Evolutionary conservation across 129 eudicot genomes (phyloP), one percentile per base, ranked within the genome.

Genomic region (Scalesia atractyloides): DNA sequence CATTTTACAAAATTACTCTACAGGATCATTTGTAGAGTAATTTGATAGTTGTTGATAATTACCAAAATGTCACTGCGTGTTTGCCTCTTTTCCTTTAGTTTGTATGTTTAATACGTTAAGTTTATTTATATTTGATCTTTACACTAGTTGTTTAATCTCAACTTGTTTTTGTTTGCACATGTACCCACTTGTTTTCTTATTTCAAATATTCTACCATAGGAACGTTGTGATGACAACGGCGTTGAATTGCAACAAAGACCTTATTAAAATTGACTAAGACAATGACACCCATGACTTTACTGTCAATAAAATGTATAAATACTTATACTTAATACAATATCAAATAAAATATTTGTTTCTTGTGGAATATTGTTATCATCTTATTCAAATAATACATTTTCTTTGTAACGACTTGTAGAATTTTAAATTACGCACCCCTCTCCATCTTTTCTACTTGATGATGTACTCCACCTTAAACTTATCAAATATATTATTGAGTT

Each of bases 171-270:
- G 70, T 58, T 54, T 18, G 73, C 68, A 54, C 51, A 67, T 73
- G 78, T 16, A 49, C 54, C 73, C 68, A 48, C 30, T 70, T 59
- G 19, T 30, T 62, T 54, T 13, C 49, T 46, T 24, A 13, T 61
- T 56, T 62, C 63, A 16, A 36, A 6, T 47, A 69, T 70, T 64
- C 71, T 19, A 37, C 70, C n/a, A 49, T 5, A 18, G 30, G 52
- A 57, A 53, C 16, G 74, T 80, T 68, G 34, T 78, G 69, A 76
- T 67, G 26, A 66, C 66, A 53, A 77, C 74, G 74, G 74, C 74
- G 74, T 70, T 53, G 64, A 70, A 53, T 70, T 70, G 50, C 49
- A 50, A 69, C 60, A 9, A 5, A 2, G 71, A 19, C 75, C 34
- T 37, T 33, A n/a, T 49, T 24, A 70, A 64, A 73, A 34, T 70